Percentiles rank a stretch among this genome's conserved stretches.
phyloP scores from a whole-genome alignment of 208 protist genomes.

The Angomonas ambiguus region DNA sequence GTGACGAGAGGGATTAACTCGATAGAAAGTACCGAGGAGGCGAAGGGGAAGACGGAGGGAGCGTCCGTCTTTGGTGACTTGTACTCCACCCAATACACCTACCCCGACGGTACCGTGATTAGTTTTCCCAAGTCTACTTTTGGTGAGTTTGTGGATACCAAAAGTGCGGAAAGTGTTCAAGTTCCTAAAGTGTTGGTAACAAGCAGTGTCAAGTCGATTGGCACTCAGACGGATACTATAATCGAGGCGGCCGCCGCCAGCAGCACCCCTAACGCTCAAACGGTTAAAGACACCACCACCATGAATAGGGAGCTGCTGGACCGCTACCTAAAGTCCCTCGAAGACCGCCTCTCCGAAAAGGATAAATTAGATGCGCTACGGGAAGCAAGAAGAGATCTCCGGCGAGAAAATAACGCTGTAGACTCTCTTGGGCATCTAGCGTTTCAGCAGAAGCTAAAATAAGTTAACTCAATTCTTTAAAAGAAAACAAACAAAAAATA shows the following conservation, averaged over 20 bases:
- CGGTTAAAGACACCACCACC: constrained; percentile 1
- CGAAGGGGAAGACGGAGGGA: neutral
- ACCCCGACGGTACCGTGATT: constrained; percentile 24
- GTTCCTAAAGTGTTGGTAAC: neutral
- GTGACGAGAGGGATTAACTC: neutral
- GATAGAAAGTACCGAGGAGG: neutral
- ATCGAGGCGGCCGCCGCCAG: neutral
- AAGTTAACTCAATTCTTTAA: too few species aligned
- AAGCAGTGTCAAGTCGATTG: neutral
- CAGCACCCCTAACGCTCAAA: neutral
- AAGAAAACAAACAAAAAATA: neutral
- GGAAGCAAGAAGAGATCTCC: constrained; percentile 17
- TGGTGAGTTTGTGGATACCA: constrained; percentile 21
- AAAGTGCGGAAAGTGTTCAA: neutral
- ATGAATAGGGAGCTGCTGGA: constrained; percentile 18
- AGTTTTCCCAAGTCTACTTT: constrained; percentile 28
- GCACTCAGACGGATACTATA: constrained; percentile 16
- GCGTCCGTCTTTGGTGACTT: constrained; percentile 12
- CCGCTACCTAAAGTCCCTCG: constrained; percentile 22
- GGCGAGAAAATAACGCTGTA: constrained; percentile 5
- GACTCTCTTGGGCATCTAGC: constrained; percentile 3
- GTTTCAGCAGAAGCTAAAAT: constrained; percentile 3
- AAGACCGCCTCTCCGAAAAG: constrained; percentile 24
- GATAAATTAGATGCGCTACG: constrained; percentile 21
- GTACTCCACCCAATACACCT: constrained; percentile 19